Conservation (phyloP, 2,329 filamentous ascomycete genomes). For the Xylariaceae sp. region DNA sequence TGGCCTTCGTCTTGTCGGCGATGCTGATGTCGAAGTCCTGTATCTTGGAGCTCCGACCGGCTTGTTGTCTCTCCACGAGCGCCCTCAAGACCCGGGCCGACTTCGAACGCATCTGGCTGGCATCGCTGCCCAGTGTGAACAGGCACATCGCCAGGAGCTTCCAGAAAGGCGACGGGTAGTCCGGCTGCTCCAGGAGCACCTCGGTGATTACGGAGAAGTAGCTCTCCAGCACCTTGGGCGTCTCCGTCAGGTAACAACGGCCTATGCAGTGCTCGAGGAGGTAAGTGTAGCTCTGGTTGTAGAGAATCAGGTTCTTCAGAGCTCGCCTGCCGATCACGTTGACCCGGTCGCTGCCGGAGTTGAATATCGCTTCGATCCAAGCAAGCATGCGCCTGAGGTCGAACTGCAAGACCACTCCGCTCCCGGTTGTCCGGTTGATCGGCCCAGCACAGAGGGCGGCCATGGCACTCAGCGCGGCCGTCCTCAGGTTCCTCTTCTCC, state of each 20-base stretch:
- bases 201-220: slow-evolving; percentile 92
- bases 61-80: slow-evolving; percentile 75
- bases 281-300: slow-evolving; percentile 83
- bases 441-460: slow-evolving; percentile 83
- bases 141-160: slow-evolving; percentile 81
- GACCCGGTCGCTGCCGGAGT: slow-evolving; percentile 82
- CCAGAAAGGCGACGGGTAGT: slow-evolving; percentile 84
- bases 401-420: slow-evolving; percentile 81
- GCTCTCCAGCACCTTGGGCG: slow-evolving; percentile 80
- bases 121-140: slow-evolving; percentile 88
- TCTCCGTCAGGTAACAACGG: slow-evolving; percentile 80
- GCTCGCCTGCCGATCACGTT: slow-evolving; percentile 85
- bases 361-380: slow-evolving; percentile 95
- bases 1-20: slow-evolving; percentile 94
- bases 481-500: slow-evolving; percentile 87
- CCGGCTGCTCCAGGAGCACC: slow-evolving; percentile 75
- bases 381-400: slow-evolving; percentile 87
- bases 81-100: slow-evolving; percentile 75
- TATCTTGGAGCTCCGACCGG: slow-evolving; percentile 71
- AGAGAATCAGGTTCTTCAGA: slow-evolving; percentile 79
- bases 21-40: slow-evolving; percentile 98
- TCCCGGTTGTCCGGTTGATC: slow-evolving; percentile 82
- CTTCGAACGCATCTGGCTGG: slow-evolving; percentile 82
- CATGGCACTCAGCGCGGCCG: slow-evolving; percentile 91
- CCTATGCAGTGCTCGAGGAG: slow-evolving; percentile 86